Evolutionary conservation across 495 filamentous ascomycete species (phyloP).

Genomic region (Arthonia radiata): DNA sequence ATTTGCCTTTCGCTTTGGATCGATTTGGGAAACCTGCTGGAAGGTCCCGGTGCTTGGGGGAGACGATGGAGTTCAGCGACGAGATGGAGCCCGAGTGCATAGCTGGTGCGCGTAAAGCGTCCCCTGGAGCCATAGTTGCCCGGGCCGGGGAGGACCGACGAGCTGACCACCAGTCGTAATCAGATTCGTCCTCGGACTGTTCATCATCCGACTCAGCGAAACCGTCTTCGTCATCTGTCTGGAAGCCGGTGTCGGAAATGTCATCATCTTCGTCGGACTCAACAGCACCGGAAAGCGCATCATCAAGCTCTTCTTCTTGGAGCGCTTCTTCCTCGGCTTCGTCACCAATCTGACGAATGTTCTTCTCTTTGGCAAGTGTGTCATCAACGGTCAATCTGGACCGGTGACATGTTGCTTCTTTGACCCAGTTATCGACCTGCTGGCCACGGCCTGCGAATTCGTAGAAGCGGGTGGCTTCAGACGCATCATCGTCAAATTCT

Average conservation of each 20-base stretch:
- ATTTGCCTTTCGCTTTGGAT: conserved; percentile 7
- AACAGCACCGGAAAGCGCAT: too few species aligned
- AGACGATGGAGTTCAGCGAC: conserved; percentile 35
- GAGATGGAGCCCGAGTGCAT: conserved; percentile 31
- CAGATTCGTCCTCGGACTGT: conserved; percentile 46
- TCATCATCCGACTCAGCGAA: conserved; percentile 78
- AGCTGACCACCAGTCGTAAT: conserved; percentile 58
- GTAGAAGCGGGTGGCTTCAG: conserved; percentile 59
- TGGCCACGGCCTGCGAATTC: conserved; percentile 70
- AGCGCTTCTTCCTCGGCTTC: conserved; percentile 55
- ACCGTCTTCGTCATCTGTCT: conserved; percentile 88
- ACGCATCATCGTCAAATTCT: conserved; percentile 34
- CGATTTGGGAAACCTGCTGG: conserved; percentile 10
- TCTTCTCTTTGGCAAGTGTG: conserved; percentile 72
- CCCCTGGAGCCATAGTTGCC: conserved; percentile 23
- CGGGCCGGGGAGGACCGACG: conserved; percentile 24
- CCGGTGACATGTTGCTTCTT: conserved; percentile 32
- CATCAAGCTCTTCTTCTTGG: conserved; percentile 25
- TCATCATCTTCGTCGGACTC: conserved; percentile 15
- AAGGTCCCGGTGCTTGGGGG: conserved; percentile 7
- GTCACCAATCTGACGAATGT: conserved; percentile 63
- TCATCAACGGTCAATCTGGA: conserved; percentile 66
- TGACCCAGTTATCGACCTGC: conserved; percentile 71
- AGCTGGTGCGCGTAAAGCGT: conserved; percentile 19
- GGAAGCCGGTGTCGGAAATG: conserved; percentile 46